phyloP scores from a whole-genome alignment of 768 basidiomycete species.

The Lentinula detonsa region DNA sequence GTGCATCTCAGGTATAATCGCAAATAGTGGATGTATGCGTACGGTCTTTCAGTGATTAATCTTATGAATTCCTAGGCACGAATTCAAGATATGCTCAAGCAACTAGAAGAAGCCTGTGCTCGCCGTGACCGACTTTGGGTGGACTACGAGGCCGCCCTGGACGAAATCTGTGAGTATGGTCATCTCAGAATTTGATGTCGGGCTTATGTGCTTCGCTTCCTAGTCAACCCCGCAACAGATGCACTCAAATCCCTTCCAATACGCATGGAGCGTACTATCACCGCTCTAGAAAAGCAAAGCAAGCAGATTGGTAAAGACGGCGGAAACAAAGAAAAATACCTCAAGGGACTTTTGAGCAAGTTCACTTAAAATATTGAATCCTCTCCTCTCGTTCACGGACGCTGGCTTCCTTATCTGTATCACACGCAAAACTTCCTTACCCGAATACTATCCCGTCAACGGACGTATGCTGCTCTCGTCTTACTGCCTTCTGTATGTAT shows the following conservation, averaged over 20 bases:
- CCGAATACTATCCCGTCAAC: too few relatives aligned
- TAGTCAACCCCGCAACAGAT: slow-evolving; percentile 39
- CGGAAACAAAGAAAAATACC: background rate
- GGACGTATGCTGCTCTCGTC: too few relatives aligned
- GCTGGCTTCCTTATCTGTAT: too few relatives aligned
- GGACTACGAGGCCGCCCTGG: slow-evolving; percentile 36
- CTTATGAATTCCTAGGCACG: slow-evolving; percentile 27
- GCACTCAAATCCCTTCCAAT: slow-evolving; percentile 39
- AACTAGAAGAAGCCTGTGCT: slow-evolving; percentile 43
- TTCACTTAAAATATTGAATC: background rate
- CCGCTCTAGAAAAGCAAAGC: slow-evolving; percentile 46
- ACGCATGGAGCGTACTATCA: slow-evolving; percentile 46
- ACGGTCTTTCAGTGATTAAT: background rate
- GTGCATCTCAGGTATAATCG: slow-evolving; percentile 34
- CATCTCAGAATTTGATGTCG: slow-evolving; percentile 4
- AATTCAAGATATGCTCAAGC: slow-evolving; percentile 32
- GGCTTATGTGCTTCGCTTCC: too few relatives aligned
- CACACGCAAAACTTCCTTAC: too few relatives aligned
- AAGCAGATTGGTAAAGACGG: slow-evolving; percentile 30
- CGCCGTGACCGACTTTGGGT: slow-evolving; percentile 46
- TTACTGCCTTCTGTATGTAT: too few relatives aligned
- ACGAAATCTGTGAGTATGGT: slow-evolving; percentile 38
- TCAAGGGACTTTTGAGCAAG: slow-evolving; percentile 3
- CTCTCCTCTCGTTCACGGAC: background rate
- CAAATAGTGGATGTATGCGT: slow-evolving; percentile 9